Base-by-base conservation (phyloP, 768 basidiomycete genomes). In the Inosperma sp. region DNA sequence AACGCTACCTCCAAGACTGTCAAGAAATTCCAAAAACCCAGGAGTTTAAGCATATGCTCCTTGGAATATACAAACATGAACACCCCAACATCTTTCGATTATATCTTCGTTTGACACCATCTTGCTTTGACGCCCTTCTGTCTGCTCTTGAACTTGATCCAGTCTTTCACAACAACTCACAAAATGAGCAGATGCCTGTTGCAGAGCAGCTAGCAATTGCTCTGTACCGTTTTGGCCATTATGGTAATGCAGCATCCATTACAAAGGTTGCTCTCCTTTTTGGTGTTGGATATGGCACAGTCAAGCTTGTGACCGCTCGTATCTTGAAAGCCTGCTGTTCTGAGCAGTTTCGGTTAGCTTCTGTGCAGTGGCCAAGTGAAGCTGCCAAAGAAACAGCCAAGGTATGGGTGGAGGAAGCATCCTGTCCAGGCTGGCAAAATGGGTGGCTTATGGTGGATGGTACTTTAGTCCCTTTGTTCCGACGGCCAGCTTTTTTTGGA, bases 381-480 rank as follows among this genome's bases (percentile, higher is more conserved):
- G 62, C 40, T 4, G 67, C 66, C 55, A 74, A 69, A 41, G 62
- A 69, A 34, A 27, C 51, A 7, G 72, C 70, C 22, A 73, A 71
- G 58, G n/a, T 13, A 6, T 75, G 68, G 72, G 68, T 76, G 0
- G 59, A 68, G 21, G 41, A 50, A 26, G 44, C 62, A 17, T 61
- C 70, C 19, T 66, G 72, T 56, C 40, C 51, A 36, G 51, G 63
- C 16, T 77, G 72, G 72, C 37, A 58, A 3, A 30, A 70, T 51
- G 67, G 72, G 0, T 72, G 67, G 62, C 60, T 64, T 25, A 53
- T 69, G 22, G 67, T 68, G 19, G 72, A 75, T 62, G 72, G 74
- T 3, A 73, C 71, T 4, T 42, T 73, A 1, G 55, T 75, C 3
- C 66, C 66, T 3, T 55, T 74, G 1, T 63, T 54, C 27, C 42